Evolutionary conservation across 2,329 filamentous ascomycete genomes (phyloP), one percentile per base, ranked within the genome.

Genomic region (Alternaria consortialis): DNA sequence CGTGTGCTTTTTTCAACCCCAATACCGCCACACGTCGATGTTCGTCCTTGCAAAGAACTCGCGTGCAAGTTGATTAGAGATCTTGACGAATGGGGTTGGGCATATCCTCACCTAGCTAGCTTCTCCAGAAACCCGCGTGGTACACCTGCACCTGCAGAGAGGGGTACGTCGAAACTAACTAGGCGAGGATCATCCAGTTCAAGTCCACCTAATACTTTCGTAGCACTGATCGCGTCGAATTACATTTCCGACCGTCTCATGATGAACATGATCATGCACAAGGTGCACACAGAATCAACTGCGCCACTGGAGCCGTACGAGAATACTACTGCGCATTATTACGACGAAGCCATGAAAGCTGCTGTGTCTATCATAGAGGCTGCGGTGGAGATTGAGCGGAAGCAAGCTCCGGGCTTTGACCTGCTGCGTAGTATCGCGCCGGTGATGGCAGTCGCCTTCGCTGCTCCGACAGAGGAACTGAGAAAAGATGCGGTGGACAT

Each of bases 401-500:
- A 37, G 27, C 29, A 50, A 6, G 31, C 31, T 27, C 52, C 43
- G 7, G 52, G 44, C 7, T 31, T 60, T 8, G 52, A 60, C 13
- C 3, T 60, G 3, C 15, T 60, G 5, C 17, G 57, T 0, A 56
- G 52, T 40, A 51, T 60, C 4, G 23, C 70, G 9, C 74, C 74
- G 0, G 44, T 77, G 1, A 65, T 75, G 0, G 64, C 71, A 4
- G 72, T 74, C 0, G 66, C 53, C 2, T 65, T 60, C 6, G 42
- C 72, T 11, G 70, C 66, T 2, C 74, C 74, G 2, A 52, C 48
- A 2, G 29, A 42, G 11, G 60, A 69, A 31, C 40, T 73, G 11
- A 62, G 58, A 27, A 43, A 53, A 8, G 23, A 46, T 5, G 74
- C 71, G 4, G 50, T 58, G 43, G 51, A 58, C n/a, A 74, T 69